These are phyloP conservation scores for Flaveria floridana DNA, from an alignment of 140 eudicot species.

Conservation along the genomic window DNA sequence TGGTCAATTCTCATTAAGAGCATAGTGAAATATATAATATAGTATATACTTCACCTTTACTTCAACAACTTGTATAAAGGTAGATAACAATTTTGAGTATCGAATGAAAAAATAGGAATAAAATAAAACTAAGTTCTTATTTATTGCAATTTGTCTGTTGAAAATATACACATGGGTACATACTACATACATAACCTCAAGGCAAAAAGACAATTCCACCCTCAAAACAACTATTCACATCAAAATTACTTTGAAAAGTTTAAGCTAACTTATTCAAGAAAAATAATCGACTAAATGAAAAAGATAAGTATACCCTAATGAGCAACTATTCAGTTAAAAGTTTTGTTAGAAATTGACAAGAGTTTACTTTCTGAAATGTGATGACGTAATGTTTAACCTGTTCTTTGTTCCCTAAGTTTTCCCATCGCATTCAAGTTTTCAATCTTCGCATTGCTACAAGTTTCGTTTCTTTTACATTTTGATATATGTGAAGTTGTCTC, in stretches of 20 bases:
- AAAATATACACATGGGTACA: neutral
- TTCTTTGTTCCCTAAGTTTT: neutral
- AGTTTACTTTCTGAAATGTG: neutral
- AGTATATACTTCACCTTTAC: neutral
- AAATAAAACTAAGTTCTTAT: neutral
- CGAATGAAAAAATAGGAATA: neutral
- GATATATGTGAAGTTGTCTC: slow-evolving; percentile 17
- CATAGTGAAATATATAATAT: neutral
- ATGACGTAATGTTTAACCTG: neutral
- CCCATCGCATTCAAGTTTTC: neutral
- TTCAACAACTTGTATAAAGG: neutral
- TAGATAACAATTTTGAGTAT: neutral
- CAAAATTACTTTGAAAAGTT: neutral
- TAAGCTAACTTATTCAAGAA: neutral
- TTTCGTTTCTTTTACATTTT: slow-evolving; percentile 16
- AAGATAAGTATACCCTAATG: neutral
- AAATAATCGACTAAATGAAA: neutral
- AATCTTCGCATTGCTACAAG: slow-evolving; percentile 1
- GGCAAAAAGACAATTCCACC: neutral
- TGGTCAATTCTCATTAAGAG: neutral
- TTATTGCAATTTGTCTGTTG: neutral
- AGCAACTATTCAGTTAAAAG: neutral
- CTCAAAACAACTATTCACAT: neutral
- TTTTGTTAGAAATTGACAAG: slow-evolving; percentile 2
- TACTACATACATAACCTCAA: neutral